Evolutionary conservation across 1,284 basidiomycete species (phyloP), one percentile per base, ranked within the genome.

Genomic region (Violaceomyces palustris): DNA sequence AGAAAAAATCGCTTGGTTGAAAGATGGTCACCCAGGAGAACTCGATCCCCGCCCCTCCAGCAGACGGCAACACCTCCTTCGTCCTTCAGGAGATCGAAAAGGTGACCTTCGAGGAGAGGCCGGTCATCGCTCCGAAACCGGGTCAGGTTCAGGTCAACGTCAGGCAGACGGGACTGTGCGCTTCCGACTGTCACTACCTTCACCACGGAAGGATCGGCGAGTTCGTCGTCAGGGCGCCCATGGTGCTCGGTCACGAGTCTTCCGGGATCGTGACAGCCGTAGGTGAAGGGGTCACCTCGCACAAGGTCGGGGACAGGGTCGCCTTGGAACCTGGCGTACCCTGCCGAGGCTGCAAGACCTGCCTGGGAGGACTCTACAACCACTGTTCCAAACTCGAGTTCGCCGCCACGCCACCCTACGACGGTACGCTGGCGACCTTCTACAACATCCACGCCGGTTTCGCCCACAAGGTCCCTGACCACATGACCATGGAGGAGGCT

Each of bases 111-210:
- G 87, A 90, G 65, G 78, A 87, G 60, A 79, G 87, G 3, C 83
- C 85, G 5, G 80, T 94, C 48, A 79, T 86, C 45, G 33, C 58
- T 12, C 59, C 66, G 52, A 78, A 78, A 18, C 80, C 80, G 40
- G 79, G 86, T 64, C 86, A 94, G 65, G 89, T 92, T 33, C 82
- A 96, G 24, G 82, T 97, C 35, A 81, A 88, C 67, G 84, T 96
- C 37, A 90, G 90, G 76, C 91, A 93, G 76, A 87, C 21, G 84
- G 90, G 73, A 87, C 85, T 75, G 77, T 87, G 40, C 79, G 81
- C 29, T 79, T 85, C 63, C 84, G 88, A 41, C 80, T 83, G 74
- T 31, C 68, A 68, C 59, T 71, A 69, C 55, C 53, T 59, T 26
- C 47, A 63, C 44, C 63, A 69, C 29, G 64, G 64, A 10, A 61